These are phyloP conservation scores for Myriangium duriaei DNA, from an alignment of 2,329 filamentous ascomycete species.

Conservation along the genomic window DNA sequence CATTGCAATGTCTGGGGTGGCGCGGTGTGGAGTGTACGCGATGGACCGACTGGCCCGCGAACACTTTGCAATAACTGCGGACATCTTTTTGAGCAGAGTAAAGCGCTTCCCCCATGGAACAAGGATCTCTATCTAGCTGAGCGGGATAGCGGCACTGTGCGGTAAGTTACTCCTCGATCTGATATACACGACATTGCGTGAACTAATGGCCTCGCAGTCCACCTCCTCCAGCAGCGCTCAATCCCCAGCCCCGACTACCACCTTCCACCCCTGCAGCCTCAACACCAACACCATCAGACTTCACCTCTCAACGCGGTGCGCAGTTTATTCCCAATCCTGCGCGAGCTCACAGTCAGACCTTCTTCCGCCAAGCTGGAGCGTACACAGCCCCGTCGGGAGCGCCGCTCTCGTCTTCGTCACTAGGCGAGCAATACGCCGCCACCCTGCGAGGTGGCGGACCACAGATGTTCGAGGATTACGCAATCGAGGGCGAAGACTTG, in stretches of 20 bases:
- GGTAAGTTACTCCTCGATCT: not conserved
- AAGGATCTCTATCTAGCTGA: constrained; percentile 51
- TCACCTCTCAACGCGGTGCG: constrained; percentile 3
- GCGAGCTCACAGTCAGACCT: constrained; percentile 7
- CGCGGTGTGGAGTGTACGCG: constrained; percentile 87
- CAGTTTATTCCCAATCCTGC: constrained; percentile 12
- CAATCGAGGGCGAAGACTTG: constrained; percentile 27
- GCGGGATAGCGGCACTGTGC: constrained; percentile 21
- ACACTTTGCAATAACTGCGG: constrained; percentile 90
- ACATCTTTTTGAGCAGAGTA: constrained; percentile 75
- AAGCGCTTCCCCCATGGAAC: constrained; percentile 66
- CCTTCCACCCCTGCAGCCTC: constrained; percentile 6
- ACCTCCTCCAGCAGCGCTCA: constrained; percentile 8
- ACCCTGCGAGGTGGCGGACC: constrained; percentile 13
- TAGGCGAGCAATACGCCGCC: constrained; percentile 13
- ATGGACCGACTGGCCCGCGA: constrained; percentile 73
- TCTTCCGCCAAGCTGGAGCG: constrained; percentile 1
- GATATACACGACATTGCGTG: no score
- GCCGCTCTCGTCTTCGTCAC: constrained; percentile 7
- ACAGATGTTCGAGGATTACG: constrained; percentile 18
- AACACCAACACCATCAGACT: constrained; percentile 2
- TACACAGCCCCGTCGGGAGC: constrained; percentile 5
- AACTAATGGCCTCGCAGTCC: no score
- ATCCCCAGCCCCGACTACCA: not conserved
- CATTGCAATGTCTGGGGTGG: constrained; percentile 84